Base-by-base conservation (phyloP, 139 green algal species). In the Chlamydomonas sphaeroides region DNA sequence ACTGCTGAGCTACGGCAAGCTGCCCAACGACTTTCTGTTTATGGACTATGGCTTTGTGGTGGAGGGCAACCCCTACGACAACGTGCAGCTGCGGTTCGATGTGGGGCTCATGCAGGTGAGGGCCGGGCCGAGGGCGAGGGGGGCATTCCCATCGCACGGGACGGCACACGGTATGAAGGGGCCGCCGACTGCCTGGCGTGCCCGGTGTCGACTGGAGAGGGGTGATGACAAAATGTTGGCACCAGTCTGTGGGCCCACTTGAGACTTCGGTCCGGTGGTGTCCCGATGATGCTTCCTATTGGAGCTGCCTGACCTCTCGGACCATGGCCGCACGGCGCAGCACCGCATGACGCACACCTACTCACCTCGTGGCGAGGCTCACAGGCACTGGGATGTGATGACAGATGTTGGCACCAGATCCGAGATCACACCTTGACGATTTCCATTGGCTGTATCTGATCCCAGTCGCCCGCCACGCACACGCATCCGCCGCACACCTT, bases 1-100 rank as follows among this genome's bases (percentile, higher is more conserved):
- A 65, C 77, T 93, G 11, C 77, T 98, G 6, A 92, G 57, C 68
- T 98, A 98, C 79, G 95, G 95, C 59, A 39, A 80, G 23, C 91
- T 98, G 20, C 62, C 53, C 77, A 98, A 98, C 63, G 95, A 98
- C 87, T 94, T 96, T 51, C 78, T 98, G 32, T 86, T 98, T 8
- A 89, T 98, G 57, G 95, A 98, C 86, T 98, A 98, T 75, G 92
- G 94, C 49, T 98, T 98, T 79, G 53, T 98, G 0, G 65, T 96
- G 0, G 71, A 71, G 0, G 71, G 73, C 84, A 98, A 98, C 82
- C 91, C 90, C 0, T 79, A 95, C 62, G 95, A 98, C 82, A 68
- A 74, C 18, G 91, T 98, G 28, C 83, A 93, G 68, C 88, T 98
- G 33, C 79, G 85, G 59, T 98, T 97, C 56, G 90, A 95, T 51